Conservation (phyloP, 2,329 filamentous ascomycete genomes). For the Neocucurbitaria cava region DNA sequence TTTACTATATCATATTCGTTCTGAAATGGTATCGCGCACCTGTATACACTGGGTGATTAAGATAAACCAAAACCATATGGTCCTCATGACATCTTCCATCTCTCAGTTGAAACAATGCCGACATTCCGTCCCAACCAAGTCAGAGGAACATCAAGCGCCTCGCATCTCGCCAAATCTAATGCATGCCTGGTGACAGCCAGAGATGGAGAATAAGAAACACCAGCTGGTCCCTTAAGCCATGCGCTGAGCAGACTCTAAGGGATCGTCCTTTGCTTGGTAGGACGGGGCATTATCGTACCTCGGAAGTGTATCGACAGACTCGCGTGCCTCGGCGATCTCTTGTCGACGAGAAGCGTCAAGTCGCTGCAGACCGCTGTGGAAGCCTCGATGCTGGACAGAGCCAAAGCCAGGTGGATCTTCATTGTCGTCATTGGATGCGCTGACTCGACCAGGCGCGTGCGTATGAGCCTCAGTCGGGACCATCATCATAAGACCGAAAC, state of each 20-base stretch:
- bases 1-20: too few relatives aligned
- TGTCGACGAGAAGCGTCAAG: neutral
- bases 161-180: too few relatives aligned
- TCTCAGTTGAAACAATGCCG: too few relatives aligned
- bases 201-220: too few relatives aligned
- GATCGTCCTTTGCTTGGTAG: neutral
- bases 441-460: neutral
- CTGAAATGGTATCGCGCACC: too few relatives aligned
- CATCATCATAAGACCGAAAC: neutral
- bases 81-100: too few relatives aligned
- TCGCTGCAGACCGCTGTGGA: neutral
- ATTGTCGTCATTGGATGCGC: neutral
- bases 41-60: too few relatives aligned
- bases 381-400: neutral
- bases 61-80: too few relatives aligned
- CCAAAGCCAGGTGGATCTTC: neutral
- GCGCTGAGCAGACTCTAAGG: neutral
- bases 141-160: too few relatives aligned
- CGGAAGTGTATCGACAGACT: neutral
- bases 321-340: neutral
- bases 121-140: too few relatives aligned
- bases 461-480: neutral
- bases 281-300: neutral
- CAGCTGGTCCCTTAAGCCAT: neutral
- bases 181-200: too few relatives aligned